Evolutionary conservation across 2,329 filamentous ascomycete species (phyloP).

Genomic region (Colletotrichum viniferum): DNA sequence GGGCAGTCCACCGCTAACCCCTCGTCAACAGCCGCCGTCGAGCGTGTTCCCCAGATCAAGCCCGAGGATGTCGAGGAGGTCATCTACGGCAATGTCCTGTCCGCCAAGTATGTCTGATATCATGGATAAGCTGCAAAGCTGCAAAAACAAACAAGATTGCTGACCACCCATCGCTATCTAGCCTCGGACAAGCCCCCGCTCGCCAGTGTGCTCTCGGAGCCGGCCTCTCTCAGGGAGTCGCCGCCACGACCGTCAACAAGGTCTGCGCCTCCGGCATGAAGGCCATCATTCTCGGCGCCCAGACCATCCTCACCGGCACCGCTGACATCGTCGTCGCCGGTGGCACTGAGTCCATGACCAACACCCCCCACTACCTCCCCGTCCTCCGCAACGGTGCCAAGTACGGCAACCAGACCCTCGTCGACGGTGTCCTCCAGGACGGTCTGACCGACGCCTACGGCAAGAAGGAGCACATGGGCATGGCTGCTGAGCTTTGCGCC

Average conservation of each 20-base stretch:
- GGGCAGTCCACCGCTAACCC: conserved; percentile 7
- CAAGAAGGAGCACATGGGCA: conserved; percentile 95
- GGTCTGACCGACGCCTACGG: conserved; percentile 91
- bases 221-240: conserved; percentile 78
- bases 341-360: conserved; percentile 98
- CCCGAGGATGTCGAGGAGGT: conserved; percentile 92
- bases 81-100: conserved; percentile 97
- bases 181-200: conserved; percentile 94
- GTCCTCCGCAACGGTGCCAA: conserved; percentile 86
- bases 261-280: conserved; percentile 96
- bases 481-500: conserved; percentile 91
- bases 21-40: conserved; percentile 67
- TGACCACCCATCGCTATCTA: conserved; percentile 38
- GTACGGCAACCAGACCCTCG: conserved; percentile 87
- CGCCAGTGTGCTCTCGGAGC: conserved; percentile 91
- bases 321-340: conserved; percentile 92
- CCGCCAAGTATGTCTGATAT: conserved; percentile 74
- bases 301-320: conserved; percentile 97
- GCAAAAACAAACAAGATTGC: background rate
- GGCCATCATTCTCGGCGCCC: conserved; percentile 90
- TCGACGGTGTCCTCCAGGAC: conserved; percentile 93
- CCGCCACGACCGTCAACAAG: conserved; percentile 97
- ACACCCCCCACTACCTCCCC: conserved; percentile 93
- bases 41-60: conserved; percentile 85
- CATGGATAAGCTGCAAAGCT: background rate